Evolutionary conservation across 108 stramenopile species (phyloP), one percentile per base, ranked within the genome.

Genomic region (Schizochytrium sp.): DNA sequence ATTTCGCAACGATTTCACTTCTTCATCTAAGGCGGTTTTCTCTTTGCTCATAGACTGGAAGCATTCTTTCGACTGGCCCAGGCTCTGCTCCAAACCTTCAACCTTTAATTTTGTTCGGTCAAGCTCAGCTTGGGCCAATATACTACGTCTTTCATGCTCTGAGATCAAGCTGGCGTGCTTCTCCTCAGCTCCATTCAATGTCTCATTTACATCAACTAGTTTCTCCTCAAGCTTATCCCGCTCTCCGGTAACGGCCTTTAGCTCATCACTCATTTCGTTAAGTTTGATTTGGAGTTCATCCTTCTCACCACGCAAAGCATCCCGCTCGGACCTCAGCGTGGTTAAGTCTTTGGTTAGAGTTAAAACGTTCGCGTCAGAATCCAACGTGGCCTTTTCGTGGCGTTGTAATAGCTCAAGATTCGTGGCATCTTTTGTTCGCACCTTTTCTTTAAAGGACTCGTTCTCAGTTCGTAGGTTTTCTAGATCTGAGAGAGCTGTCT

Each of bases 341-440:
- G 40, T 44, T 7, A 69, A 44, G 2, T 69, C 64, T 38, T 15
- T 69, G 64, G 42, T 44, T 8, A 69, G 64, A 8, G 40, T 8
- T 7, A 69, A 7, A 8, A 38, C 44, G 12, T 44, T 38, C 0
- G 64, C 64, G 44, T 69, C 64, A 69, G 12, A 8, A 44, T 7
- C 64, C 19, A 10, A 38, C 42, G 64, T 44, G 7, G 64, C 64
- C 44, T 28, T 69, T 69, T 69, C 64, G 15, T 69, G 12, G 64
- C 64, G 64, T 69, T 38, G 12, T 44, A 69, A 69, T 10, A 69
- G 64, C 28, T 69, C 64, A 38, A 69, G 15, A 69, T 69, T 69
- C 44, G 64, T 69, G 42, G 2, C 64, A 15, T 69, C 28, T 15
- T 69, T 69, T 38, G 64, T 69, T 15, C 28, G 12, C 12, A 44